phyloP scores from a whole-genome alignment of 352 stramenopile genomes.

The Blastocystis sp. region DNA sequence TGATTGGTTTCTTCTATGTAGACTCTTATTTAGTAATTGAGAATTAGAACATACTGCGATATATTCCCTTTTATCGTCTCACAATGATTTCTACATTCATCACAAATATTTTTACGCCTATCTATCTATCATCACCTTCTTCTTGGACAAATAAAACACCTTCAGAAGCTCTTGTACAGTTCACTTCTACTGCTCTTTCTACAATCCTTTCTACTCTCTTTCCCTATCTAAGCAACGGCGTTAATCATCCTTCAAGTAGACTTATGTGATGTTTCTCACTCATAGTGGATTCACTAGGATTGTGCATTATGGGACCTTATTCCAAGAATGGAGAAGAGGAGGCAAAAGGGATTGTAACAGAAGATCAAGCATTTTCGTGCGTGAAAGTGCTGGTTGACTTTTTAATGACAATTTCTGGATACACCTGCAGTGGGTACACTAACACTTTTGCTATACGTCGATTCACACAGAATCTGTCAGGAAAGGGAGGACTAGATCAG shows the following conservation, averaged over 20 bases:
- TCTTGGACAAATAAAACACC: neutral
- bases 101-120: neutral
- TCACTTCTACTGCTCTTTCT: neutral
- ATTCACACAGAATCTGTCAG: neutral
- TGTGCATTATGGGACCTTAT: neutral
- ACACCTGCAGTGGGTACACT: neutral
- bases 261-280: neutral
- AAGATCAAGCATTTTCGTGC: neutral
- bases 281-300: neutral
- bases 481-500: neutral
- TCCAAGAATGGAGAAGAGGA: neutral
- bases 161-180: neutral
- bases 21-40: neutral
- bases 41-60: neutral
- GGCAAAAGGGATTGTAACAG: neutral
- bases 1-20: neutral
- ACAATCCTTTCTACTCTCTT: neutral
- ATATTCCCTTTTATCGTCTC: neutral
- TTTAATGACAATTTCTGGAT: neutral
- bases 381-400: neutral
- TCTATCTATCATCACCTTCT: neutral
- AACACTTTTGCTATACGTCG: slow-evolving; percentile 1
- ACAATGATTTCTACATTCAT: neutral
- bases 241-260: neutral
- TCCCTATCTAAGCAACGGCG: neutral